These are phyloP conservation scores for Terfezia claveryi DNA, from an alignment of 495 filamentous ascomycete species.

Conservation along the genomic window DNA sequence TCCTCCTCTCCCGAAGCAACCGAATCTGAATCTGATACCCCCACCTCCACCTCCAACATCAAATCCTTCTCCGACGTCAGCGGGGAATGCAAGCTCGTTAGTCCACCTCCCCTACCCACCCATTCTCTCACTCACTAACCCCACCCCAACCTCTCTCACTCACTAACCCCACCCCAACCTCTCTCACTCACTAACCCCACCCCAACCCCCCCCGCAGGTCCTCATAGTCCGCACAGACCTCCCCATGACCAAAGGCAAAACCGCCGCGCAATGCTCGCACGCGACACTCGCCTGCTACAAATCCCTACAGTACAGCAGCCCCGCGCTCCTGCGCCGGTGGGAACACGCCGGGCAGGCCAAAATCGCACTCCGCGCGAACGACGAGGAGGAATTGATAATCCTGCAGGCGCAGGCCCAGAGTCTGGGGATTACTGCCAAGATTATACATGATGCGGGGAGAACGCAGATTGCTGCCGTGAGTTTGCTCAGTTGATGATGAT, in stretches of 20 bases:
- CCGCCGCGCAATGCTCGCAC: constrained; percentile 88
- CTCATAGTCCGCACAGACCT: constrained; percentile 81
- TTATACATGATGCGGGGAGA: constrained; percentile 84
- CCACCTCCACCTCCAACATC: constrained; percentile 13
- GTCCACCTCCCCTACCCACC: not conserved
- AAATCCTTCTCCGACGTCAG: constrained; percentile 18
- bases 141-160: not conserved
- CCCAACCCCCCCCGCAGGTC: not conserved
- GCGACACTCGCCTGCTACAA: constrained; percentile 96
- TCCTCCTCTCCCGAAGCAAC: constrained; percentile 6
- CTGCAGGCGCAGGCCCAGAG: constrained; percentile 61
- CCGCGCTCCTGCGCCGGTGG: constrained; percentile 57
- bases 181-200: not conserved
- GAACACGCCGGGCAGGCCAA: constrained; percentile 72
- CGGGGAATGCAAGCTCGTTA: constrained; percentile 82
- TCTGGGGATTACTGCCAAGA: constrained; percentile 63
- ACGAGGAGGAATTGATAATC: constrained; percentile 59
- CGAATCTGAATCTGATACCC: constrained; percentile 6
- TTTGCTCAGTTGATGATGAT: not conserved
- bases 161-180: not conserved
- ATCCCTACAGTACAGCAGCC: constrained; percentile 31
- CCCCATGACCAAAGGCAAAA: constrained; percentile 98
- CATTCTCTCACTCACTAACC: not conserved
- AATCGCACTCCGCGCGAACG: constrained; percentile 66
- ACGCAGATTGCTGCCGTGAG: constrained; percentile 73